A percentile compares a stretch with the other conserved stretches of the same genome.
These are phyloP conservation scores for Globisporangium megalacanthum DNA, from an alignment of 352 stramenopile species.

Conservation along the genomic window DNA sequence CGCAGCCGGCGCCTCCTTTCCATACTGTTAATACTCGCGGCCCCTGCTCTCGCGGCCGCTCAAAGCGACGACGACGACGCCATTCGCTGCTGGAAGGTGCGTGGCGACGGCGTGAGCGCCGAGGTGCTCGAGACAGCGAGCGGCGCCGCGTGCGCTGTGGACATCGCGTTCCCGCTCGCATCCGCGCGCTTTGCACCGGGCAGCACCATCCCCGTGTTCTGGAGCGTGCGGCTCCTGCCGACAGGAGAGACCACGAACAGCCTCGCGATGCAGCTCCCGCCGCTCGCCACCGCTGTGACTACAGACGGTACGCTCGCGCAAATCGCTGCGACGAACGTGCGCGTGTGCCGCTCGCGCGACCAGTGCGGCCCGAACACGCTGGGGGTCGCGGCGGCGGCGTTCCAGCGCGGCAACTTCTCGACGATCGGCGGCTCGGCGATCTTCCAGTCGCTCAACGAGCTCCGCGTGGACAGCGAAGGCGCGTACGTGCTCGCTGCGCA, in stretches of 20 bases:
- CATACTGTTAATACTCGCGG: background rate
- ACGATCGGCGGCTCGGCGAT: conserved; percentile 17
- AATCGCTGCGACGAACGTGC: conserved; percentile 42
- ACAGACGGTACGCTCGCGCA: conserved; percentile 27
- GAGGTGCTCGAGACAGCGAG: conserved; percentile 18
- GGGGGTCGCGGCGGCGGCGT: conserved; percentile 15
- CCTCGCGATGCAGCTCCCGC: conserved; percentile 39
- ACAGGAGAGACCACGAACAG: conserved; percentile 24
- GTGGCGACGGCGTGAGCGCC: conserved; percentile 5
- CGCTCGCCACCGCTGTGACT: background rate
- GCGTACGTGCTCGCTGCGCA: conserved; percentile 42
- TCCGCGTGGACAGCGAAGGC: conserved; percentile 29
- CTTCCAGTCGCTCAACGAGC: conserved; percentile 33
- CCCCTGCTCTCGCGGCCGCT: background rate
- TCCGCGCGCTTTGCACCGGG: conserved; percentile 27
- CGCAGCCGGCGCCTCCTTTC: too few species aligned
- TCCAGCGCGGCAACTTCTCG: conserved; percentile 43
- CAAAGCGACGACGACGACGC: background rate
- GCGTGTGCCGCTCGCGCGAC: conserved; percentile 25
- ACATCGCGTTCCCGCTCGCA: conserved; percentile 27
- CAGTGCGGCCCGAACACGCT: conserved; percentile 30
- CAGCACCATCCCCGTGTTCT: conserved; percentile 40
- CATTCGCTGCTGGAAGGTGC: conserved; percentile 34
- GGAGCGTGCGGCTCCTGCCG: conserved; percentile 27
- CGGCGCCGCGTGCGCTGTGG: conserved; percentile 23